Conservation (phyloP, 257 asterid genomes). For the Phtheirospermum japonicum region DNA sequence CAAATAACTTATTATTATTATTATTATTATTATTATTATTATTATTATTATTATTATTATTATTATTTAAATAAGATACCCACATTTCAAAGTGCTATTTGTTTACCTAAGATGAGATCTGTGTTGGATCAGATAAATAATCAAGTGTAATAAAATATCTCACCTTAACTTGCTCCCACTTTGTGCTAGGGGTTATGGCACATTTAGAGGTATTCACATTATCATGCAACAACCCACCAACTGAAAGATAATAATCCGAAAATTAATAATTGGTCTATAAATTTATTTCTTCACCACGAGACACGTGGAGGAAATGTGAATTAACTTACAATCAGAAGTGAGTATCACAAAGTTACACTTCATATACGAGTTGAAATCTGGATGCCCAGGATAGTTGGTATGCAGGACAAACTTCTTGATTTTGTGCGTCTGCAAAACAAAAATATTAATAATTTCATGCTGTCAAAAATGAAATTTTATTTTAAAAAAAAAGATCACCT, state of each 20-base stretch:
- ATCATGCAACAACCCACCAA: slow-evolving; percentile 46
- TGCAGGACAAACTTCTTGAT: slow-evolving; percentile 79
- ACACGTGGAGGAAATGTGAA: neutral
- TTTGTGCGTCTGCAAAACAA: slow-evolving; percentile 60
- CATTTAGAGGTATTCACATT: slow-evolving; percentile 39
- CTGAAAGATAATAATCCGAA: slow-evolving; percentile 33
- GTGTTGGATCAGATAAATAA: neutral
- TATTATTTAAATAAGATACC: too few species aligned
- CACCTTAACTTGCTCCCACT: too few species aligned
- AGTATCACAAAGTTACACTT: slow-evolving; percentile 72
- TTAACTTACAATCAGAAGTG: slow-evolving; percentile 48
- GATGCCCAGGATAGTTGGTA: slow-evolving; percentile 90
- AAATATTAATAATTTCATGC: neutral
- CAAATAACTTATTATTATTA: too few species aligned
- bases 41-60: too few species aligned
- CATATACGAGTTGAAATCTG: slow-evolving; percentile 83
- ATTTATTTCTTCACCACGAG: slow-evolving; percentile 5
- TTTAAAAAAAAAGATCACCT: slow-evolving; percentile 36
- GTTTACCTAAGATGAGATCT: neutral
- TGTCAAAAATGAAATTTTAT: neutral
- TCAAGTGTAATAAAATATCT: slow-evolving; percentile 14
- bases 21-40: too few species aligned
- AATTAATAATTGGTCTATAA: neutral
- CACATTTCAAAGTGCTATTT: too few species aligned
- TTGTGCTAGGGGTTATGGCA: slow-evolving; percentile 60